phyloP scores from a whole-genome alignment of 2,329 filamentous ascomycete species.

The Alternaria arbusti region DNA sequence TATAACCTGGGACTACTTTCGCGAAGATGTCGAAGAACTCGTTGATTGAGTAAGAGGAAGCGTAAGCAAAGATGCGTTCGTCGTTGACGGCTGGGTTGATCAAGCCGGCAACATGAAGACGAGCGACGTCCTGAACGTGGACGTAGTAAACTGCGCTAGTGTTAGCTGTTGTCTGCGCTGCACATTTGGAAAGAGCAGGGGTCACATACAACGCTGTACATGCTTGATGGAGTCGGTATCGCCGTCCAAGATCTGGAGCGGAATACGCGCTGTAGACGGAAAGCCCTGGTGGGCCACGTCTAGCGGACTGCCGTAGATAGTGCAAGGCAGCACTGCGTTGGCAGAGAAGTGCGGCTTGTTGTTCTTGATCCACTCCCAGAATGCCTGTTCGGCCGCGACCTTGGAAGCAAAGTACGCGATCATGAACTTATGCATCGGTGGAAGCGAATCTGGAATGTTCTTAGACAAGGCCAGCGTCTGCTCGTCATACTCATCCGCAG shows the following conservation, averaged over 20 bases:
- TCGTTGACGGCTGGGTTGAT: conserved; percentile 16
- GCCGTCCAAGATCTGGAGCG: conserved; percentile 16
- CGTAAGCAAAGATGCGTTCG: conserved; percentile 23
- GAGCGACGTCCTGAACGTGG: conserved; percentile 28
- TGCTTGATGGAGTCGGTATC: conserved; percentile 17
- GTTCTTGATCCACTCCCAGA: conserved; percentile 53
- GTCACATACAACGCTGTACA: conserved; percentile 15
- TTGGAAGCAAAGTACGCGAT: conserved; percentile 53
- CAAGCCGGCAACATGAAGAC: conserved; percentile 24
- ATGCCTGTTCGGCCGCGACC: conserved; percentile 48
- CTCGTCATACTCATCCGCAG: conserved; percentile 41
- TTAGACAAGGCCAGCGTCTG: conserved; percentile 39
- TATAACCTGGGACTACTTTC: conserved; percentile 1
- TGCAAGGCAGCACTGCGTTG: conserved; percentile 36
- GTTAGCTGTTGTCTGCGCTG: conserved; percentile 1
- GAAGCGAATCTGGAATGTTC: conserved; percentile 28
- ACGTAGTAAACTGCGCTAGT: conserved; percentile 16
- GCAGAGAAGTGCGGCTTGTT: conserved; percentile 50
- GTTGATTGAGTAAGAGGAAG: conserved; percentile 12
- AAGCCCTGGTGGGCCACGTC: conserved; percentile 19
- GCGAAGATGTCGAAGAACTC: conserved; percentile 17
- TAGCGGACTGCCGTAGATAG: conserved; percentile 20
- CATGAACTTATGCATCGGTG: conserved; percentile 14
- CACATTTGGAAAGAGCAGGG: background rate
- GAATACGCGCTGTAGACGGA: conserved; percentile 14